These are phyloP conservation scores for Delphinella strobiligena DNA, from an alignment of 2,329 filamentous ascomycete species.

Conservation along the genomic window DNA sequence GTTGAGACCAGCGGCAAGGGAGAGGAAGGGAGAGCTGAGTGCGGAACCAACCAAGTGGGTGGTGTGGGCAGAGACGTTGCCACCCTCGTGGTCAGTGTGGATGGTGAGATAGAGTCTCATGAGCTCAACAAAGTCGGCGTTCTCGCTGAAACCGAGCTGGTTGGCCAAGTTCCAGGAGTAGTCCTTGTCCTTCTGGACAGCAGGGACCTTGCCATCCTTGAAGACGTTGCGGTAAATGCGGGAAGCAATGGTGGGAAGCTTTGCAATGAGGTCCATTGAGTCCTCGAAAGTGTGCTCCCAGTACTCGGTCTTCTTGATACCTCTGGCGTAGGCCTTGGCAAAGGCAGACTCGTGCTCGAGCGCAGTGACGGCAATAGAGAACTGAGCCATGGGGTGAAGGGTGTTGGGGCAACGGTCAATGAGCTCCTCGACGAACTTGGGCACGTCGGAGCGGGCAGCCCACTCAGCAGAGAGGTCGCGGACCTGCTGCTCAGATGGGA, in stretches of 20 bases:
- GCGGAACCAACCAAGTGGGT: conserved; percentile 95
- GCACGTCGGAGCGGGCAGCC: conserved; percentile 92
- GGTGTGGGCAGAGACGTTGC: conserved; percentile 96
- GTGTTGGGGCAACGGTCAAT: conserved; percentile 99
- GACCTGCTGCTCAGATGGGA: conserved; percentile 95
- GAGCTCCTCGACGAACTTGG: conserved; percentile 97
- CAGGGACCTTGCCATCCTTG: conserved; percentile 97
- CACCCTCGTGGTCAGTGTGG: conserved; percentile 99
- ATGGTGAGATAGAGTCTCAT: conserved; percentile 99
- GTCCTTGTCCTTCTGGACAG: conserved; percentile 97
- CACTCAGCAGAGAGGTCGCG: conserved; percentile 96
- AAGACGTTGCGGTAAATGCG: conserved; percentile 99
- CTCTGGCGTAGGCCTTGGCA: conserved; percentile 97
- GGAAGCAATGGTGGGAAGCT: conserved; percentile 93
- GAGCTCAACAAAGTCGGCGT: conserved; percentile 94
- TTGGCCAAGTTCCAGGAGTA: conserved; percentile 99
- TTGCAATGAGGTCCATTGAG: conserved; percentile 98
- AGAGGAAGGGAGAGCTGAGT: conserved; percentile 95
- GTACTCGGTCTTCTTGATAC: conserved; percentile 99
- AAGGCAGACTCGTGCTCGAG: conserved; percentile 98
- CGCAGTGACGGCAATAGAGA: conserved; percentile 93
- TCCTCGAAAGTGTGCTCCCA: conserved; percentile 99
- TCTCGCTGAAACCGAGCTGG: conserved; percentile 92
- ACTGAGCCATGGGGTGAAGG: conserved; percentile 99
- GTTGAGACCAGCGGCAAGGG: conserved; percentile 90